These are phyloP conservation scores for Mrakia frigida DNA, from an alignment of 768 basidiomycete genomes.

Conservation along the genomic window DNA sequence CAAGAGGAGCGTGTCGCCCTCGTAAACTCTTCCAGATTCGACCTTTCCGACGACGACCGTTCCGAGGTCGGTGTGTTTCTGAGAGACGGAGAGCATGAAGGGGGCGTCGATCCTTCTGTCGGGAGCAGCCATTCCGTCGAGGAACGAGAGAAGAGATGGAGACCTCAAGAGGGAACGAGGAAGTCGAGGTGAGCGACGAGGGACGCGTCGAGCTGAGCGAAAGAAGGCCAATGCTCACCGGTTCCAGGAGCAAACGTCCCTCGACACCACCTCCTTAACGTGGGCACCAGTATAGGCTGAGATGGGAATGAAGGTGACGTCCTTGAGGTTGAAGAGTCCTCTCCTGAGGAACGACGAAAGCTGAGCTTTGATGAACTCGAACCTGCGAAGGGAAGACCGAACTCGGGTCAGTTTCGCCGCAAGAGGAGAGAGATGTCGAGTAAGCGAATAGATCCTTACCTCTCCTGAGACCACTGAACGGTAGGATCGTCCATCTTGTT, in stretches of 20 bases:
- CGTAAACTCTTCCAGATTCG: slow-evolving; percentile 85
- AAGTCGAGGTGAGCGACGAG: slow-evolving; percentile 27
- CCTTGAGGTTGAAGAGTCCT: slow-evolving; percentile 91
- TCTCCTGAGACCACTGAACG: slow-evolving; percentile 77
- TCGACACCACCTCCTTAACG: slow-evolving; percentile 73
- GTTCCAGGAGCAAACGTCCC: slow-evolving; percentile 72
- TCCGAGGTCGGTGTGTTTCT: slow-evolving; percentile 99
- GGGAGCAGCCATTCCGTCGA: slow-evolving; percentile 88
- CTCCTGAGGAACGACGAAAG: slow-evolving; percentile 80
- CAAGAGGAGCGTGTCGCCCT: slow-evolving; percentile 72
- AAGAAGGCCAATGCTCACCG: slow-evolving; percentile 56
- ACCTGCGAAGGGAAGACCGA: slow-evolving; percentile 37
- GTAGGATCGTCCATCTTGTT: slow-evolving; percentile 99
- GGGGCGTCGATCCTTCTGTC: slow-evolving; percentile 85
- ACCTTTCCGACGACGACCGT: slow-evolving; percentile 95
- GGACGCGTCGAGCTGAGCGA: neutral
- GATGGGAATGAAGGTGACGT: slow-evolving; percentile 85
- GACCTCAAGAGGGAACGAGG: slow-evolving; percentile 50
- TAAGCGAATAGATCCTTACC: slow-evolving; percentile 49
- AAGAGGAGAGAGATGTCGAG: neutral
- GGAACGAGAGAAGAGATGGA: slow-evolving; percentile 72
- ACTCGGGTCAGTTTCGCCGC: too few species aligned
- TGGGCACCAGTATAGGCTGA: slow-evolving; percentile 89
- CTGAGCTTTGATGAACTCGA: slow-evolving; percentile 85
- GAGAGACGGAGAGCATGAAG: slow-evolving; percentile 93